Percentiles rank a stretch among this genome's conserved stretches.
phyloP scores from a whole-genome alignment of 192 early-diverging fungal genomes.

The Backusella westeae region DNA sequence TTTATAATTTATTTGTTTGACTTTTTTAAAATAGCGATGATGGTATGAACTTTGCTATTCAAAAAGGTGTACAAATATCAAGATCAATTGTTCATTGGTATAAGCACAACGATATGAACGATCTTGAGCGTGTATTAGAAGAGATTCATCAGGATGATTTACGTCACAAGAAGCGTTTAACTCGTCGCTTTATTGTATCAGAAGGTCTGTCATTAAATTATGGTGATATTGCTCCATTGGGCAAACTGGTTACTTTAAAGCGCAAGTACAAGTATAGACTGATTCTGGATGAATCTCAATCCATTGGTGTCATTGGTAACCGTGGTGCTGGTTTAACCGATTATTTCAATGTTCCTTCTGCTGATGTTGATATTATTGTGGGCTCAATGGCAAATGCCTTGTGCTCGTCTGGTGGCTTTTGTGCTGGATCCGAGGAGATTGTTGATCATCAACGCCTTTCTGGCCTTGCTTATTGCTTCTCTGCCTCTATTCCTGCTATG shows the following conservation, averaged over 20 bases:
- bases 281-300: constrained; percentile 91
- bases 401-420: constrained; percentile 89
- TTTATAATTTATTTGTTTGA: not conserved
- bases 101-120: constrained; percentile 97
- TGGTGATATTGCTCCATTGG: constrained; percentile 85
- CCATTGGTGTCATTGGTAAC: constrained; percentile 85
- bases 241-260: constrained; percentile 73
- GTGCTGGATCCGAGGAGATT: constrained; percentile 81
- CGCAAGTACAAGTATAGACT: constrained; percentile 95
- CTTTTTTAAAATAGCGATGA: constrained; percentile 67
- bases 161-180: constrained; percentile 72
- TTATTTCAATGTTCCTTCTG: constrained; percentile 53
- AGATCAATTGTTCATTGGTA: constrained; percentile 86
- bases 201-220: constrained; percentile 89
- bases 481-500: constrained; percentile 92
- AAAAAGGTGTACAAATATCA: constrained; percentile 88
- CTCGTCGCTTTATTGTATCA: constrained; percentile 90
- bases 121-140: constrained; percentile 83
- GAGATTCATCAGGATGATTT: constrained; percentile 68
- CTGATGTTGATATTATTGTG: constrained; percentile 86
- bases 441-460: constrained; percentile 92
- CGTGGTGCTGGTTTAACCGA: constrained; percentile 91
- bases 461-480: constrained; percentile 88
- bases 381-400: constrained; percentile 82
- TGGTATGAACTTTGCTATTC: constrained; percentile 82